Percentiles rank a stretch among this genome's conserved stretches.
Conservation (phyloP, 1,139 yeast species). For the Geotrichum candidum region DNA sequence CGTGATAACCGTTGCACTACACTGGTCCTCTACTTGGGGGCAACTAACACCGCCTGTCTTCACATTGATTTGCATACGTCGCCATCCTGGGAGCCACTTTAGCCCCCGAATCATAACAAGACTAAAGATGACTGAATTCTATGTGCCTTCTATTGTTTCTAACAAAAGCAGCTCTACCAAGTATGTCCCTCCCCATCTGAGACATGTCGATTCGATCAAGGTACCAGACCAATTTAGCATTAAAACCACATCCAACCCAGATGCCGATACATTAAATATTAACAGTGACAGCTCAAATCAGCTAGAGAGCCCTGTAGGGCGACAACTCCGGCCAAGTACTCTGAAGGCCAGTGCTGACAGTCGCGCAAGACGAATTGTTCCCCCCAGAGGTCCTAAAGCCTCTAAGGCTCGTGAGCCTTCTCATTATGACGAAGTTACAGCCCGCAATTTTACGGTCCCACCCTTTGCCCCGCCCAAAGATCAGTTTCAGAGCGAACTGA, state of each 20-base stretch:
- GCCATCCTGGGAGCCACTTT: background rate
- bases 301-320: background rate
- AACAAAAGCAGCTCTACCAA: background rate
- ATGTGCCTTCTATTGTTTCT: background rate
- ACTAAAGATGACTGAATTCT: background rate
- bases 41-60: too few species aligned
- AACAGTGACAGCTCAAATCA: background rate
- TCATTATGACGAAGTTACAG: background rate
- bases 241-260: background rate
- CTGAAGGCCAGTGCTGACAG: background rate
- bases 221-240: background rate
- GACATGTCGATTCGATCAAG: background rate
- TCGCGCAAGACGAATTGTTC: background rate
- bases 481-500: constrained; percentile 1
- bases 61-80: too few species aligned
- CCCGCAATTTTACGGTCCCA: background rate
- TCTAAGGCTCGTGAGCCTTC: background rate
- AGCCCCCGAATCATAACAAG: background rate
- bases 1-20: too few species aligned
- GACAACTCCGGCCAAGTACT: background rate
- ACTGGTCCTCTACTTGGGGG: too few species aligned
- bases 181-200: background rate
- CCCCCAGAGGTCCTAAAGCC: background rate
- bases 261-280: background rate
- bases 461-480: background rate